These are phyloP conservation scores for Wallacemonas sp. DNA, from an alignment of 208 protist species.

Conservation along the genomic window DNA sequence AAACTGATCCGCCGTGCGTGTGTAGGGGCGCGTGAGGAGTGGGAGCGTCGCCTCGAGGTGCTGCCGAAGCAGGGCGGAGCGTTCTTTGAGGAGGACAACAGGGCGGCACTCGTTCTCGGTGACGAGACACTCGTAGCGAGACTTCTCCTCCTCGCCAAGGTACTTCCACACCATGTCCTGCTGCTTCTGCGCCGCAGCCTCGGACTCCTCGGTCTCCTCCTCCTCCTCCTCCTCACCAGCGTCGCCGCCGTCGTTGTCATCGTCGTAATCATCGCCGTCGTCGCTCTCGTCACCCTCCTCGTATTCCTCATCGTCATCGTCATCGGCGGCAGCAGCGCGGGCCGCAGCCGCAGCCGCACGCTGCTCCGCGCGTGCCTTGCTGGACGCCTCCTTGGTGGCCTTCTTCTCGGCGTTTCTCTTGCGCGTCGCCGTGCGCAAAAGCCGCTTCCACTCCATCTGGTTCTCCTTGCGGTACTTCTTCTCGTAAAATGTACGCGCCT, in stretches of 20 bases:
- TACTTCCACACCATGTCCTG: conserved; percentile 39
- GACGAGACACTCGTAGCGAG: conserved; percentile 31
- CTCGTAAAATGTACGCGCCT: conserved; percentile 34
- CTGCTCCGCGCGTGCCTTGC: conserved; percentile 29
- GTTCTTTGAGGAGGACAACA: conserved; percentile 11
- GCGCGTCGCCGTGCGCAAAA: conserved; percentile 43
- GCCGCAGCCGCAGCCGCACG: conserved; percentile 16
- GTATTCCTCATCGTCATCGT: conserved; percentile 21
- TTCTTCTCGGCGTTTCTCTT: conserved; percentile 34
- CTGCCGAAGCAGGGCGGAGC: conserved; percentile 9
- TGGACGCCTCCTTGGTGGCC: conserved; percentile 43
- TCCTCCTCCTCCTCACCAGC: conserved; percentile 28
- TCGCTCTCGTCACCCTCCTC: conserved; percentile 28
- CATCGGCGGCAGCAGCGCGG: conserved; percentile 26
- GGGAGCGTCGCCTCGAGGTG: conserved; percentile 7
- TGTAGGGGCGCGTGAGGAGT: conserved; percentile 20
- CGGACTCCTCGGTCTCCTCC: conserved; percentile 30
- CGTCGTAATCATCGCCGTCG: conserved; percentile 9
- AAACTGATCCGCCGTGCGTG: conserved; percentile 31
- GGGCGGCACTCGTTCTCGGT: conserved; percentile 10
- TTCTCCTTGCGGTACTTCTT: conserved; percentile 39
- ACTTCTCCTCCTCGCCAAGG: conserved; percentile 38
- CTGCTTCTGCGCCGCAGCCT: conserved; percentile 23
- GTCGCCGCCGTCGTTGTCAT: conserved; percentile 6
- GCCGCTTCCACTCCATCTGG: conserved; percentile 34